Base-by-base conservation (phyloP, 2,329 filamentous ascomycete species). In the Phialophora chinensis region DNA sequence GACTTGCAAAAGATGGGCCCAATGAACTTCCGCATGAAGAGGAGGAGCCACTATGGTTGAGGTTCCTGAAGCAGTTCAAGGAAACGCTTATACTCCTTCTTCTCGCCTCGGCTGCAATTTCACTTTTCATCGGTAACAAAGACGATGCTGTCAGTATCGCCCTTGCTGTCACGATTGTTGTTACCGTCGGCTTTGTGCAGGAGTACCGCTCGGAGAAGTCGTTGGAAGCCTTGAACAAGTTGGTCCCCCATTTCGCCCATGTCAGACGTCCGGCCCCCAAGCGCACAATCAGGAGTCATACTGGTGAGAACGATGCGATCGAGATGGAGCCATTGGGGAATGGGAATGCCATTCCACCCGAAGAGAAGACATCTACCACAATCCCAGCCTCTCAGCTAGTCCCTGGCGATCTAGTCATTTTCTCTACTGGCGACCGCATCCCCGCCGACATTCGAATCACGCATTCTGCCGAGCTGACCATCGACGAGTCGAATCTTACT, bases 151-250 rank as follows among this genome's bases (percentile, higher is more conserved):
- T 99, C 73, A 98, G 94, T 78, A 99, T 99, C 75, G 91, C 94
- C 0, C 89, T 97, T 35, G 95, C 95, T 1, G 95, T 99, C 25
- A 97, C 93, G 29, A 99, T 99, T 73, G 95, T 99, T 5, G 93
- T 99, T 27, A 91, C 90, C 0, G 95, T 99, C 50, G 95, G 94
- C 1, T 99, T 99, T 73, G 88, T 98, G 60, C 95, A 99, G 77
- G 95, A 99, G 79, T 99, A 99, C 78, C 86, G 95, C 66, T 98
- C 95, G 7, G 95, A 99, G 77, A 96, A 99, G 79, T 98, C 94
- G 2, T 88, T 99, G 71, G 95, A 99, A 79, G 95, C 95, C 23
- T 83, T 99, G 72, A 97, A 91, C 75, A 92, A 95, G 73, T 83
- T 99, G 29, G 94, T 99, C 0, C 96, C 95, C 31, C 96, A 98